Conservation (phyloP, 1,284 basidiomycete species). For the Apiotrichum mycotoxinovorans region DNA sequence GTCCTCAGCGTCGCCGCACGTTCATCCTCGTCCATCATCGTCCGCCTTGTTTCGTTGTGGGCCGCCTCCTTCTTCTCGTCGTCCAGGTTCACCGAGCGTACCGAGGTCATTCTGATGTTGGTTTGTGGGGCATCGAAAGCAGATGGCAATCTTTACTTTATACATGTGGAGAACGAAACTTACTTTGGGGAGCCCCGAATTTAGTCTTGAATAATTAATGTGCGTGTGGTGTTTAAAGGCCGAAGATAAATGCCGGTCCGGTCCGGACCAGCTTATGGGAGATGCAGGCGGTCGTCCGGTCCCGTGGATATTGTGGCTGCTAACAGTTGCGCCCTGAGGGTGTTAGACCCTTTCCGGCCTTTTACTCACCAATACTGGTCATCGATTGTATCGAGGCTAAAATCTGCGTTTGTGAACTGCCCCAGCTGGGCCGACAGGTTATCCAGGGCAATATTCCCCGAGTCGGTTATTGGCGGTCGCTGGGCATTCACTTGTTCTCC, state of each 20-base stretch:
- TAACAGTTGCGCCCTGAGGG: background rate
- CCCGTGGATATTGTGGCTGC: background rate
- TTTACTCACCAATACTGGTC: background rate
- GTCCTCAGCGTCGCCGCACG: constrained; percentile 49
- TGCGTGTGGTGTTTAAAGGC: too few relatives aligned
- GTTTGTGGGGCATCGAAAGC: too few relatives aligned
- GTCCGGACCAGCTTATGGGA: too few relatives aligned
- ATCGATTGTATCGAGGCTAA: background rate
- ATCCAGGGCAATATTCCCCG: background rate
- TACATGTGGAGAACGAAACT: too few relatives aligned
- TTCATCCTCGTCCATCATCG: constrained; percentile 13
- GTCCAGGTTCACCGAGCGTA: background rate
- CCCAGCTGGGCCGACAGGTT: background rate
- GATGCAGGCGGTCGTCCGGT: too few relatives aligned
- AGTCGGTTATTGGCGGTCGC: background rate
- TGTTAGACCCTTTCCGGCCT: background rate
- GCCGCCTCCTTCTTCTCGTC: background rate
- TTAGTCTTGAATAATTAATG: too few relatives aligned
- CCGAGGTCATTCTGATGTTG: background rate
- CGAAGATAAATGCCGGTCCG: too few relatives aligned
- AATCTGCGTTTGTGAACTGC: background rate
- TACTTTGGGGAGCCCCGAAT: too few relatives aligned
- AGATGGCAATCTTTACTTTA: too few relatives aligned
- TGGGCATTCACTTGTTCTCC: constrained; percentile 3
- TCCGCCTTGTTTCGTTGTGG: background rate